Conservation (phyloP, 441 rosid species). For the Pelargonium fulgidum region DNA sequence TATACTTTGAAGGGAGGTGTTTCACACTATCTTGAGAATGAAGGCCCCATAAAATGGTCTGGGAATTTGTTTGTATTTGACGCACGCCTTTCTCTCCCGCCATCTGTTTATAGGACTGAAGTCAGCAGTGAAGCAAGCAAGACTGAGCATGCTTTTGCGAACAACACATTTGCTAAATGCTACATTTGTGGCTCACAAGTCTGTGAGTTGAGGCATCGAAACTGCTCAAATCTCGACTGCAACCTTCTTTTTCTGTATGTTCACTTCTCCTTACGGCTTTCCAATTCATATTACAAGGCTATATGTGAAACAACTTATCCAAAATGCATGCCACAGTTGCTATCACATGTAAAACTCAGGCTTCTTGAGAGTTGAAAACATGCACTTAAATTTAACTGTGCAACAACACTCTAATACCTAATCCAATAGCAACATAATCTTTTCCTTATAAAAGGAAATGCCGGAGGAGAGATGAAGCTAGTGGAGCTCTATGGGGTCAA, state of each 20-base stretch:
- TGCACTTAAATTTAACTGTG: too few relatives aligned
- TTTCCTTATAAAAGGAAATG: too few relatives aligned
- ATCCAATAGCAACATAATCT: too few relatives aligned
- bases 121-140: slow-evolving; percentile 20
- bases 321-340: too few relatives aligned
- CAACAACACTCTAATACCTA: too few relatives aligned
- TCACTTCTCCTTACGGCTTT: background rate
- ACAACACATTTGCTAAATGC: slow-evolving; percentile 56
- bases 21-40: slow-evolving; percentile 69
- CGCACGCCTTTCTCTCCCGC: slow-evolving; percentile 80
- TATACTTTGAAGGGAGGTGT: slow-evolving; percentile 80
- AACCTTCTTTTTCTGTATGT: slow-evolving; percentile 81
- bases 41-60: slow-evolving; percentile 63
- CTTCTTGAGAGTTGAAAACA: too few relatives aligned
- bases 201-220: slow-evolving; percentile 64
- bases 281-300: too few relatives aligned
- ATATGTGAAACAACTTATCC: too few relatives aligned
- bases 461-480: too few relatives aligned
- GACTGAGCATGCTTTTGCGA: slow-evolving; percentile 26
- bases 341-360: too few relatives aligned
- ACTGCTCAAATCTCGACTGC: slow-evolving; percentile 92
- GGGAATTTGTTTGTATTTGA: slow-evolving; percentile 91
- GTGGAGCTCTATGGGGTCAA: too few relatives aligned
- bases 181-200: slow-evolving; percentile 56
- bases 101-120: slow-evolving; percentile 46